A percentile compares a stretch with the other conserved stretches of the same genome.
Evolutionary conservation across 1,284 basidiomycete genomes (phyloP).

Genomic region (Moesziomyces sp.): DNA sequence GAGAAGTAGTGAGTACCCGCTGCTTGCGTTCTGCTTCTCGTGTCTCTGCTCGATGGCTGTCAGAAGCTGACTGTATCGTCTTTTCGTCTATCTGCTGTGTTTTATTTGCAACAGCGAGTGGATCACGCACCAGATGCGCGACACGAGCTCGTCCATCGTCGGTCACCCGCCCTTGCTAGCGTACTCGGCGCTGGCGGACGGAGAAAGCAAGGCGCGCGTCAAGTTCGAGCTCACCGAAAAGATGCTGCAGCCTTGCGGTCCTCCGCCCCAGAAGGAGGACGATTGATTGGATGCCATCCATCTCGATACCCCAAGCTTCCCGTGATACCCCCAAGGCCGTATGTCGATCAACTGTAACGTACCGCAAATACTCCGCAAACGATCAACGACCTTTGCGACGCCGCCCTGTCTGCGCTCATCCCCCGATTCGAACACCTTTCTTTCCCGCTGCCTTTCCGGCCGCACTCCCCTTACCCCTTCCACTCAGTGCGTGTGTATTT

Average conservation of each 20-base stretch:
- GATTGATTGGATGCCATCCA: constrained; percentile 68
- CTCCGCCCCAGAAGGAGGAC: constrained; percentile 91
- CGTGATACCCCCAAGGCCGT: background rate
- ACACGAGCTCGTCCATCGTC: constrained; percentile 89
- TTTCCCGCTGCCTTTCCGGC: too few relatives aligned
- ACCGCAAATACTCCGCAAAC: background rate
- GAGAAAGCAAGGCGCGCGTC: constrained; percentile 86
- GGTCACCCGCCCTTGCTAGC: constrained; percentile 87
- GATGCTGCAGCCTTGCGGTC: constrained; percentile 98
- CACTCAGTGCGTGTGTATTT: constrained; percentile 3
- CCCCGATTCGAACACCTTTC: too few relatives aligned
- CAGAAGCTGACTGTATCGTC: constrained; percentile 10
- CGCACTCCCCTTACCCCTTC: too few relatives aligned
- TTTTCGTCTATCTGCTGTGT: constrained; percentile 4
- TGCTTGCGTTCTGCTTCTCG: constrained; percentile 5
- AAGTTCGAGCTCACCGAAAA: constrained; percentile 82
- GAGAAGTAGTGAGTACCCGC: constrained; percentile 60
- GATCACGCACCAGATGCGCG: constrained; percentile 95
- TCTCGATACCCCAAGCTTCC: constrained; percentile 15
- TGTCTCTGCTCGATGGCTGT: constrained; percentile 7
- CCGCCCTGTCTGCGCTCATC: background rate
- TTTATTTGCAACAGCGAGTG: constrained; percentile 78
- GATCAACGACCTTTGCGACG: background rate
- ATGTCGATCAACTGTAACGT: background rate
- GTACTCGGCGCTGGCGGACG: constrained; percentile 91